phyloP scores from a whole-genome alignment of 2,329 filamentous ascomycete genomes.

The Colletotrichum lini region DNA sequence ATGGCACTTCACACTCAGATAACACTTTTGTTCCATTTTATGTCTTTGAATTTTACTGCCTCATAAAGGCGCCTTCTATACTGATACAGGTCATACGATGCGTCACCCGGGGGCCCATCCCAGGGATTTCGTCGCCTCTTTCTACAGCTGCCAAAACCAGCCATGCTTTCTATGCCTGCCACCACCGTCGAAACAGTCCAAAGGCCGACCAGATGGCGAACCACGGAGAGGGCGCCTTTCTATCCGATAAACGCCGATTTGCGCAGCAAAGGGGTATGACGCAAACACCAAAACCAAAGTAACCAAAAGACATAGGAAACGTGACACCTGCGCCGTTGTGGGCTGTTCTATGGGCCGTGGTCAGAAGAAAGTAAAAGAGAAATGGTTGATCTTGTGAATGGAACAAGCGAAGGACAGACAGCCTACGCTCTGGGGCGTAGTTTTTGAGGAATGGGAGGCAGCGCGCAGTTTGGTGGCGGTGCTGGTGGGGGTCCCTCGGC shows the following conservation, averaged over 20 bases:
- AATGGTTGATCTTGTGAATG: neutral
- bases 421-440: slow-evolving; percentile 11
- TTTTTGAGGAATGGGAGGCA: slow-evolving; percentile 65
- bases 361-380: neutral
- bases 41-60: neutral
- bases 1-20: neutral
- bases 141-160: slow-evolving; percentile 24
- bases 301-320: slow-evolving; percentile 23
- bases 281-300: slow-evolving; percentile 29
- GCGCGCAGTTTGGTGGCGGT: slow-evolving; percentile 68
- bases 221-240: slow-evolving; percentile 22
- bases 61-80: slow-evolving; percentile 10
- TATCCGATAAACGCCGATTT: slow-evolving; percentile 40
- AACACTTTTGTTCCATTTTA: neutral
- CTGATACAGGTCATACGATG: slow-evolving; percentile 26
- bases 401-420: slow-evolving; percentile 9
- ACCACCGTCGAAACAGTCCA: slow-evolving; percentile 32
- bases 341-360: slow-evolving; percentile 11
- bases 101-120: slow-evolving; percentile 19
- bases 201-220: slow-evolving; percentile 29
- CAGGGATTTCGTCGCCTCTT: slow-evolving; percentile 28
- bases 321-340: slow-evolving; percentile 16
- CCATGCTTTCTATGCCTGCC: slow-evolving; percentile 19
- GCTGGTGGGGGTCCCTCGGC: slow-evolving; percentile 66
- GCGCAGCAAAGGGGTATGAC: slow-evolving; percentile 42